phyloP scores from a whole-genome alignment of 257 asterid species.

The Knoxia roxburghii region DNA sequence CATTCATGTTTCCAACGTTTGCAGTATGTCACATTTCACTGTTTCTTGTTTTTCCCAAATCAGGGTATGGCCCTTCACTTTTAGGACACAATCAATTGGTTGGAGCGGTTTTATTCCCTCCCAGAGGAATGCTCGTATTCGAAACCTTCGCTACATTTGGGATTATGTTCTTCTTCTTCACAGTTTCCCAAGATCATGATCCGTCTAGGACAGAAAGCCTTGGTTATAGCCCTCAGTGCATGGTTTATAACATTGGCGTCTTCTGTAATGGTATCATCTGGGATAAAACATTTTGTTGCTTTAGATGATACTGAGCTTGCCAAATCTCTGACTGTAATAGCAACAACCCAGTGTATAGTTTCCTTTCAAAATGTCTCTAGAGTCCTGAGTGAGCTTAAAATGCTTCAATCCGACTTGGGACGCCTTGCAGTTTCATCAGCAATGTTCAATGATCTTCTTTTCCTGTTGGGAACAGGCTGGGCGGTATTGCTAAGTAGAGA shows the following conservation, averaged over 20 bases:
- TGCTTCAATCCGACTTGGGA: conserved; percentile 60
- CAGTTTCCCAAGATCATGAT: conserved; percentile 39
- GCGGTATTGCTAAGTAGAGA: conserved; percentile 11
- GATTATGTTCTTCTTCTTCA: conserved; percentile 58
- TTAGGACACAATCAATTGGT: conserved; percentile 34
- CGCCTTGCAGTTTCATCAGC: conserved; percentile 48
- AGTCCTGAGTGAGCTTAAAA: conserved; percentile 56
- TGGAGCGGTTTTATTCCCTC: conserved; percentile 41
- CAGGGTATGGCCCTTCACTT: conserved; percentile 87
- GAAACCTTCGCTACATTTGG: conserved; percentile 56
- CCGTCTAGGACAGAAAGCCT: conserved; percentile 37
- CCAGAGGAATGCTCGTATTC: conserved; percentile 32
- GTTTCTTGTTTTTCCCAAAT: background rate
- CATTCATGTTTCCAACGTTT: too few relatives aligned
- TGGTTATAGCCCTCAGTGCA: conserved; percentile 34
- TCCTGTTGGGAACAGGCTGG: conserved; percentile 15
- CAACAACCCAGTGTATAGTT: conserved; percentile 43
- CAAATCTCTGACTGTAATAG: conserved; percentile 39
- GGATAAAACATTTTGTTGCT: conserved; percentile 13
- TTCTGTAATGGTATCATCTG: conserved; percentile 21
- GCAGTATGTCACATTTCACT: background rate
- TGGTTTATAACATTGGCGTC: conserved; percentile 23
- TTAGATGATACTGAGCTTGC: conserved; percentile 42
- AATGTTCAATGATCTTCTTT: conserved; percentile 41
- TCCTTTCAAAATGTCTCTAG: conserved; percentile 56